Conservation (phyloP, 495 filamentous ascomycete species). For the Mytilinidion resinicola region DNA sequence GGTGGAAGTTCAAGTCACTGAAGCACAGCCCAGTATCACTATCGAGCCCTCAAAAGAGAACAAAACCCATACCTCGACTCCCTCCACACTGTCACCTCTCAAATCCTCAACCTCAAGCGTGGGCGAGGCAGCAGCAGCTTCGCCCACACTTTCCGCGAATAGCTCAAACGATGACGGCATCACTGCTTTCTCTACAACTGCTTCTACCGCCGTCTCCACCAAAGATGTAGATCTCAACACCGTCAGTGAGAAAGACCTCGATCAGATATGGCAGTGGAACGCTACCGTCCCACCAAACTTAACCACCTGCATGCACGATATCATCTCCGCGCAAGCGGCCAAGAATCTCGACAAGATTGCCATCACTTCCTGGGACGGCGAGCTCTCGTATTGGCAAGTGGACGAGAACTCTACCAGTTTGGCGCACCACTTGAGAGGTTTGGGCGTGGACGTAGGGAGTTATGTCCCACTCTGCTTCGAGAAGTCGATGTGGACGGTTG, state of each 20-base stretch:
- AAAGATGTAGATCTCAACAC: neutral
- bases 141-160: too few species aligned
- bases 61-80: too few species aligned
- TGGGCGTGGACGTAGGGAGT: neutral
- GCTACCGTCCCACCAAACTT: constrained; percentile 5
- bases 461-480: constrained; percentile 23
- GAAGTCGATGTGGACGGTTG: constrained; percentile 21
- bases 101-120: too few species aligned
- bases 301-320: constrained; percentile 19
- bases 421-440: constrained; percentile 9
- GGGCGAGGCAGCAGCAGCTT: too few species aligned
- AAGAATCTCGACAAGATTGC: constrained; percentile 9
- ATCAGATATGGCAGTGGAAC: constrained; percentile 24
- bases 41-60: too few species aligned
- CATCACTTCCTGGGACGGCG: constrained; percentile 20
- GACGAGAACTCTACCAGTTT: constrained; percentile 14
- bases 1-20: too few species aligned
- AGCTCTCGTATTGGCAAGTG: constrained; percentile 15
- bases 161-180: too few species aligned
- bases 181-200: too few species aligned
- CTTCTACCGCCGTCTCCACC: too few species aligned
- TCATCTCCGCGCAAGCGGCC: constrained; percentile 15
- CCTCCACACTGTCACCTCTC: too few species aligned
- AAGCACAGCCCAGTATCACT: too few species aligned
- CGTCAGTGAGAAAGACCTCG: constrained; percentile 3